Conservation (phyloP, 2,329 filamentous ascomycete genomes). For the Colletotrichum sp. region DNA sequence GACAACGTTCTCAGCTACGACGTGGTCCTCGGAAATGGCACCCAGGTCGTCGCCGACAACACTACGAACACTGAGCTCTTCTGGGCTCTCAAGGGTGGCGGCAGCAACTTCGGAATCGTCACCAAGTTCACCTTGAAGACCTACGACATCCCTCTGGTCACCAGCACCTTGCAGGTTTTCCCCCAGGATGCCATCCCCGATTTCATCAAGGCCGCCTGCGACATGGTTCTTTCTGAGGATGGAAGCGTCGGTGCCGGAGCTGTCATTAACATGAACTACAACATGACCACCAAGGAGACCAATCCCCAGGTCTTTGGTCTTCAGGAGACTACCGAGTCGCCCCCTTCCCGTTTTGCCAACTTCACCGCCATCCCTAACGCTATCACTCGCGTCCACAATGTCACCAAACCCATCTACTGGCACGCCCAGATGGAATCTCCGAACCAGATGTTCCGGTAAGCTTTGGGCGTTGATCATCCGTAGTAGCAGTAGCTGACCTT, state of each 20-base stretch:
- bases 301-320: constrained; percentile 34
- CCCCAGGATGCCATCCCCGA: constrained; percentile 26
- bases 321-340: constrained; percentile 34
- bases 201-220: constrained; percentile 32
- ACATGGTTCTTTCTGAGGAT: constrained; percentile 27
- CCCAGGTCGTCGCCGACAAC: constrained; percentile 43
- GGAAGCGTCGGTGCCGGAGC: constrained; percentile 32
- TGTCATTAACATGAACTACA: constrained; percentile 35
- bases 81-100: constrained; percentile 23
- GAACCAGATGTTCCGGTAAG: constrained; percentile 39
- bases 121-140: constrained; percentile 28
- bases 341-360: constrained; percentile 35
- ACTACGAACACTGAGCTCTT: constrained; percentile 23
- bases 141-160: constrained; percentile 28
- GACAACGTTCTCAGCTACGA: constrained; percentile 32
- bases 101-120: constrained; percentile 23
- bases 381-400: constrained; percentile 26
- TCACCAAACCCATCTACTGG: constrained; percentile 31
- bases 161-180: constrained; percentile 36
- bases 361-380: constrained; percentile 33
- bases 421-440: constrained; percentile 31
- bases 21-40: constrained; percentile 47
- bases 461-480: not conserved
- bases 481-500: not conserved
- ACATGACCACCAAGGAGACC: constrained; percentile 28